These are phyloP conservation scores for Protomyces inundatus DNA, from an alignment of 1,139 yeast species.

Conservation along the genomic window DNA sequence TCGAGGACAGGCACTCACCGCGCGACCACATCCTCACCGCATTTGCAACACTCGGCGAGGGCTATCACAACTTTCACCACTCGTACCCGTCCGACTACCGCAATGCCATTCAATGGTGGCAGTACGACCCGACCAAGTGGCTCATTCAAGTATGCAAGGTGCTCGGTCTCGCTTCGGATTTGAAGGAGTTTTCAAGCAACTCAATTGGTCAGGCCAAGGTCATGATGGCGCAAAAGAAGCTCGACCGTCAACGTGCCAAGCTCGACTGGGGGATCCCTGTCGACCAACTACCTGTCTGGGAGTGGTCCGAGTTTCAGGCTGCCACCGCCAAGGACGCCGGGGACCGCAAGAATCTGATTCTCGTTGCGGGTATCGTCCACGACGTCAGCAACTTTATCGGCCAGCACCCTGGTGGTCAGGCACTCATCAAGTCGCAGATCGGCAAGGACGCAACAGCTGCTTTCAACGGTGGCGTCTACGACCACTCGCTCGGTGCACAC, in stretches of 20 bases:
- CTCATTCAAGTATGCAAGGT: slow-evolving; percentile 65
- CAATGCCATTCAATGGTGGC: slow-evolving; percentile 97
- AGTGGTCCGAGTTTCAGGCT: slow-evolving; percentile 71
- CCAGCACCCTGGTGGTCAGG: slow-evolving; percentile 97
- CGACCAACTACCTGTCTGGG: slow-evolving; percentile 84
- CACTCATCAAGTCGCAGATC: slow-evolving; percentile 73
- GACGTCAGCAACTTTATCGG: slow-evolving; percentile 78
- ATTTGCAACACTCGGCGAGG: slow-evolving; percentile 93
- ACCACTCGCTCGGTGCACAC: slow-evolving; percentile 96
- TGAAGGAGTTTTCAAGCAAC: slow-evolving; percentile 88
- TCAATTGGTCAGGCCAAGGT: slow-evolving; percentile 94
- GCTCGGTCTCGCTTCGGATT: slow-evolving; percentile 80
- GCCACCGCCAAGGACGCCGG: slow-evolving; percentile 48
- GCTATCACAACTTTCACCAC: slow-evolving; percentile 98
- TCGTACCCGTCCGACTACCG: slow-evolving; percentile 98
- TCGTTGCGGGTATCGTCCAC: slow-evolving; percentile 92
- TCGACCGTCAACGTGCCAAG: slow-evolving; percentile 69
- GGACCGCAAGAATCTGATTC: slow-evolving; percentile 53
- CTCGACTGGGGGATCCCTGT: slow-evolving; percentile 92
- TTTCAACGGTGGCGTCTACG: slow-evolving; percentile 95
- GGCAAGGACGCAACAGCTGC: slow-evolving; percentile 98
- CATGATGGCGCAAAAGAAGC: slow-evolving; percentile 94
- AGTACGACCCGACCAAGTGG: slow-evolving; percentile 93
- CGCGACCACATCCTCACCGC: slow-evolving; percentile 95
- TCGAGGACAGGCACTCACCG: slow-evolving; percentile 91